Conservation (phyloP, 371 early-diverging fungal genomes). For the Rhizomucor pusillus region DNA sequence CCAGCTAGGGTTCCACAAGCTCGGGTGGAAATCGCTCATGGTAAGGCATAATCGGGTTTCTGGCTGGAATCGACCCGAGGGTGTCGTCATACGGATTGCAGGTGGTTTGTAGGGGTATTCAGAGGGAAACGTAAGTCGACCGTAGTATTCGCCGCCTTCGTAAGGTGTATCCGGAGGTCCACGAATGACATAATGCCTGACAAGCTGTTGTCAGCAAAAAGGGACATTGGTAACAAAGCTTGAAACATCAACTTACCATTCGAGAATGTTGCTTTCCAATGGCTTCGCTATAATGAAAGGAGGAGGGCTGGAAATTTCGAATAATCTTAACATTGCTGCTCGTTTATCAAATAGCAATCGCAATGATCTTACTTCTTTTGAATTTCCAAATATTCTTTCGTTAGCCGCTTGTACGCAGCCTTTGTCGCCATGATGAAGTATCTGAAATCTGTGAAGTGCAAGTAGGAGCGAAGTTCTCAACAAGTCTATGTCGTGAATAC, state of each 20-base stretch:
- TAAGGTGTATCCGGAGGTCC: conserved; percentile 96
- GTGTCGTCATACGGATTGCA: conserved; percentile 93
- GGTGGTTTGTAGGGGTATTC: conserved; percentile 98
- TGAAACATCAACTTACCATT: conserved; percentile 68
- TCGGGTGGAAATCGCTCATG: conserved; percentile 95
- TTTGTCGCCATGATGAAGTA: conserved; percentile 80
- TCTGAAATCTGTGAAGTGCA: background rate
- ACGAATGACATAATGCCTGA: conserved; percentile 90
- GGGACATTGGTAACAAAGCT: background rate
- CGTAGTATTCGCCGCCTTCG: conserved; percentile 92
- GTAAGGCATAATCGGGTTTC: conserved; percentile 90
- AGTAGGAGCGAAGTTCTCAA: background rate
- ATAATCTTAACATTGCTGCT: conserved; percentile 4
- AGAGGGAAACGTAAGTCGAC: conserved; percentile 89
- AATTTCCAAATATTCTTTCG: conserved; percentile 88
- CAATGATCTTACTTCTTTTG: conserved; percentile 51
- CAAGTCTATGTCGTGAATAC: background rate
- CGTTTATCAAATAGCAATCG: background rate
- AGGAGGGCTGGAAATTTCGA: conserved; percentile 52
- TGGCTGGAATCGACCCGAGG: conserved; percentile 85
- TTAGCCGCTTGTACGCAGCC: conserved; percentile 82
- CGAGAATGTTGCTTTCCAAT: conserved; percentile 89
- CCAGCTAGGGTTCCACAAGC: conserved; percentile 97
- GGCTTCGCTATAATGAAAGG: conserved; percentile 87
- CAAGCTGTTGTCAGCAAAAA: conserved; percentile 2